Evolutionary conservation across 2,329 filamentous ascomycete genomes (phyloP).

Genomic region (Colletotrichum musicola): DNA sequence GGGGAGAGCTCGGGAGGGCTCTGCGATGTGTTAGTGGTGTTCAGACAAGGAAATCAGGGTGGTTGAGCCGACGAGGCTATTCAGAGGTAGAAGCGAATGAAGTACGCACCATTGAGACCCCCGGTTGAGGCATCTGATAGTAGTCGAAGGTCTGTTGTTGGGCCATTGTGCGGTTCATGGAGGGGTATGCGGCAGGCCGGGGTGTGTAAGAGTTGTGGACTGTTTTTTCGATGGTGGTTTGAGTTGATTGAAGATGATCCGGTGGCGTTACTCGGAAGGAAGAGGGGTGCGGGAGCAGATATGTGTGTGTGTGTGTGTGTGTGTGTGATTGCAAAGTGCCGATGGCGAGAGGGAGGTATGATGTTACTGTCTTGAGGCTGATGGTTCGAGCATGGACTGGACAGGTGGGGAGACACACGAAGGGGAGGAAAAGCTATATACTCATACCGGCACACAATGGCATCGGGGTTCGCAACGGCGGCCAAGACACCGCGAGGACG

Average conservation of each 20-base stretch:
- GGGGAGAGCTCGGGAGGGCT: slow-evolving; percentile 39
- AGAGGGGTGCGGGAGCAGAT: background rate
- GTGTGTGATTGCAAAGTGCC: slow-evolving; percentile 5
- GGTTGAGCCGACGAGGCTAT: slow-evolving; percentile 7
- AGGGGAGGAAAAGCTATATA: slow-evolving; percentile 35
- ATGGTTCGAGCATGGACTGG: slow-evolving; percentile 33
- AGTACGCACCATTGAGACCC: slow-evolving; percentile 23
- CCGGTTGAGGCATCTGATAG: slow-evolving; percentile 34
- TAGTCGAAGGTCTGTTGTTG: slow-evolving; percentile 37
- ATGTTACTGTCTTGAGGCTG: slow-evolving; percentile 32
- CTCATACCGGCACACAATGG: background rate
- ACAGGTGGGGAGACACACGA: slow-evolving; percentile 34
- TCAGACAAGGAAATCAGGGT: background rate
- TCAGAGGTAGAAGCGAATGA: slow-evolving; percentile 4
- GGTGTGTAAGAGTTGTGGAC: slow-evolving; percentile 8
- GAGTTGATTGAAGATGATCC: slow-evolving; percentile 1
- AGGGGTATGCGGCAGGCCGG: slow-evolving; percentile 13
- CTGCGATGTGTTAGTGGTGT: slow-evolving; percentile 32
- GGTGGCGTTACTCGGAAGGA: slow-evolving; percentile 30
- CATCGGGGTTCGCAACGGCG: background rate
- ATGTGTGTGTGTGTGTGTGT: slow-evolving; percentile 24
- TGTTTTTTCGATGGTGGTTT: slow-evolving; percentile 8
- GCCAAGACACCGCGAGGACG: background rate
- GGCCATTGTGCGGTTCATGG: slow-evolving; percentile 31
- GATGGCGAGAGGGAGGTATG: slow-evolving; percentile 29